Evolutionary conservation across 306 rosid genomes (phyloP).

Genomic region (Casuarina cunninghamiana): DNA sequence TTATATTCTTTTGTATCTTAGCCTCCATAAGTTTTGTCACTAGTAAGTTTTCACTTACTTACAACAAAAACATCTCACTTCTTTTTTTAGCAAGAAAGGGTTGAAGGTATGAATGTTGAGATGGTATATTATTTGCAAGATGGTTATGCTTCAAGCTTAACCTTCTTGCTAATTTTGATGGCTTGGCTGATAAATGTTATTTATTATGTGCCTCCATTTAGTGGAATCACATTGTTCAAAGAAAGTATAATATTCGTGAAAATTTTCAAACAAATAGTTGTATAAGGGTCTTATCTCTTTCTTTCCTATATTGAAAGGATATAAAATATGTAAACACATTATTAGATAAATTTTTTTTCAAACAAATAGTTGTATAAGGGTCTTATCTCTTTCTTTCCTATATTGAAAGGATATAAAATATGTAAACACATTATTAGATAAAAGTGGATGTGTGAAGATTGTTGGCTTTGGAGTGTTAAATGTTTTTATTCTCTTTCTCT

Average conservation of each 20-base stretch:
- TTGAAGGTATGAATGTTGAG: no score
- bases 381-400: constrained; percentile 26
- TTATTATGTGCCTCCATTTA: neutral
- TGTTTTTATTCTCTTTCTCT: constrained; percentile 44
- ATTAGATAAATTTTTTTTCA: constrained; percentile 63
- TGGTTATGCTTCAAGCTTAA: no score
- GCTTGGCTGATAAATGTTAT: neutral
- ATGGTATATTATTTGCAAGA: no score
- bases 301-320: constrained; percentile 58
- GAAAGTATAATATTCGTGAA: neutral
- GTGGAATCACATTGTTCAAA: neutral
- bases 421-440: constrained; percentile 89
- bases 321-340: constrained; percentile 89
- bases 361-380: neutral
- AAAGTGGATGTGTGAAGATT: constrained; percentile 88
- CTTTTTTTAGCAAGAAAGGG: neutral
- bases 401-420: constrained; percentile 87
- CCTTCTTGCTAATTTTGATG: no score
- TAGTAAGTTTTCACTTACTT: neutral
- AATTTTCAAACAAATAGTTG: neutral
- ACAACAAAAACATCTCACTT: no score
- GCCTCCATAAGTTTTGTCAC: neutral
- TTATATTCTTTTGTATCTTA: neutral
- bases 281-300: constrained; percentile 21
- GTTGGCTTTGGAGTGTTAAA: constrained; percentile 99